Evolutionary conservation across 2,329 filamentous ascomycete species (phyloP).

Genomic region (Penicillium sp.): DNA sequence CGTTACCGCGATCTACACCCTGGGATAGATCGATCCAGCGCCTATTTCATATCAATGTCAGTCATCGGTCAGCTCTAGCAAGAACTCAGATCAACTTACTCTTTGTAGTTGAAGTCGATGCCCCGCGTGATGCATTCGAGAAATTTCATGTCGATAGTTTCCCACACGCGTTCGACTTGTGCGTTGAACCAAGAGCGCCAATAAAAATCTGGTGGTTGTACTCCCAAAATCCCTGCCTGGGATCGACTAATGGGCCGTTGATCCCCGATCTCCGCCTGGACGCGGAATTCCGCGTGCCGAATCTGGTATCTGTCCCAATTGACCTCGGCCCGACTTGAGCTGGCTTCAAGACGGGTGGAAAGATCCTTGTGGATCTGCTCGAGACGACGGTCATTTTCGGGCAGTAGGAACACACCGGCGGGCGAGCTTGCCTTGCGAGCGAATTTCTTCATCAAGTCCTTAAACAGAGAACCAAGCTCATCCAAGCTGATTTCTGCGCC

Average conservation of each 20-base stretch:
- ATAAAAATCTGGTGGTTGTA: constrained; percentile 59
- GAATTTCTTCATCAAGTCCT: constrained; percentile 48
- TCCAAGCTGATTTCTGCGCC: constrained; percentile 13
- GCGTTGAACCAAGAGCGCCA: constrained; percentile 55
- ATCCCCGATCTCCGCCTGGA: constrained; percentile 55
- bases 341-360: constrained; percentile 33
- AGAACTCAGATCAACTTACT: constrained; percentile 41
- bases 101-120: constrained; percentile 63
- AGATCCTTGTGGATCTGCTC: constrained; percentile 56
- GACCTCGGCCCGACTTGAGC: constrained; percentile 30
- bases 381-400: constrained; percentile 59
- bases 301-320: constrained; percentile 55
- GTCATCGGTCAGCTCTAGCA: constrained; percentile 3
- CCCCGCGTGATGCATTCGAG: constrained; percentile 54
- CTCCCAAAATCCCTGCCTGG: constrained; percentile 55
- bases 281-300: constrained; percentile 62
- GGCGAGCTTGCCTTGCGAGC: constrained; percentile 64
- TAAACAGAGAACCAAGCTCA: constrained; percentile 30
- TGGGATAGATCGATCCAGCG: constrained; percentile 68
- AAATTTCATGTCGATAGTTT: constrained; percentile 67
- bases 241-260: constrained; percentile 64
- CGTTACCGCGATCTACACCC: constrained; percentile 66
- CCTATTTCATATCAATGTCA: constrained; percentile 26
- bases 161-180: constrained; percentile 64
- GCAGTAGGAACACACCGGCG: constrained; percentile 64